Base-by-base conservation (phyloP, 768 basidiomycete species). In the Tephrocybe sp. region DNA sequence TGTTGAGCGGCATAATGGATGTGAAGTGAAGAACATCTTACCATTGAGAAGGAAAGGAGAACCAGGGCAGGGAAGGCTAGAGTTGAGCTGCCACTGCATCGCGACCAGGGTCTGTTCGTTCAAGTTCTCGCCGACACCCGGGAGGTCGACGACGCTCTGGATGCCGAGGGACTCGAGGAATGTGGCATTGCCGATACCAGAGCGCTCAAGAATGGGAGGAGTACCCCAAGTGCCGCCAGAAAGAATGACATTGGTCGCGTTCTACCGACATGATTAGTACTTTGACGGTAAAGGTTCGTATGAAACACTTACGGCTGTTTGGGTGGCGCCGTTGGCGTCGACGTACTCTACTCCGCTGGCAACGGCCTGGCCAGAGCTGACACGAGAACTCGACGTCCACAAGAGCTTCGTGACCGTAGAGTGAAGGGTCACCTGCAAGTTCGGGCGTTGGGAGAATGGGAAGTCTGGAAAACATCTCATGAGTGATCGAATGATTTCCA, bases 111-210 rank as follows among this genome's bases (percentile, higher is more conserved):
- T 10, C 15, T 36, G 34, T n/a, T 36, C 34, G 34, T 36, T 36
- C 34, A 36, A n/a, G 34, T 36, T 36, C 34, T 36, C 34, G 34
- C 34, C 34, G 34, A 36, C 34, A 36, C 34, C 34, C 7, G 34
- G 34, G 34, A 36, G 34, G 15, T 36, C 34, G 34, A 36, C 34
- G 34, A 36, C 34, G 34, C 34, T 36, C 15, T 60, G 15, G 36
- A 67, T 67, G 3, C 44, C 26, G 48, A 61, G 11, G 37, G 37
- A 39, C 2, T 26, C 25, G 20, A 59, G 38, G 53, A 64, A 62
- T 0, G 58, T 55, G 4, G 50, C 30, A 14, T 62, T 52, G 18
- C 67, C 57, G 23, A 67, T 47, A 34, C 34, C 34, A 14, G 34
- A 36, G 34, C 34, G 36, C 50, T 36, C 46, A 54, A 48, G 65